These are phyloP conservation scores for Aspergillus mulundensis DNA, from an alignment of 495 filamentous ascomycete genomes.

Conservation along the genomic window DNA sequence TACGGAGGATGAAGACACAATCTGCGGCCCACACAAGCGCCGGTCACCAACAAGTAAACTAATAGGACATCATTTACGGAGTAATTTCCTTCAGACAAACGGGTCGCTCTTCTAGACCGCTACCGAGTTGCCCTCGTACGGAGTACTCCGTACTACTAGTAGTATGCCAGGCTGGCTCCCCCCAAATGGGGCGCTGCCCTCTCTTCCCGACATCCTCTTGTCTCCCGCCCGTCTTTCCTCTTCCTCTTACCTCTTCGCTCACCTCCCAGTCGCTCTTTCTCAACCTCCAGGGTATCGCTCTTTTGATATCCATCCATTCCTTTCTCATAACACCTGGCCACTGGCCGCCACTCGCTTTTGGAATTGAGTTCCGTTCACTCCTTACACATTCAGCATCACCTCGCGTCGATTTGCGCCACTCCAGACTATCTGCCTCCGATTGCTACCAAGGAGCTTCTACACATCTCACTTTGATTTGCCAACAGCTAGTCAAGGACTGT, in stretches of 20 bases:
- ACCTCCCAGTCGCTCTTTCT: conserved; percentile 15
- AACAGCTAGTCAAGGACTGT: conserved; percentile 2
- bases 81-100: conserved; percentile 9
- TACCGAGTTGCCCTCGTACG: background rate
- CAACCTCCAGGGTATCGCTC: background rate
- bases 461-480: conserved; percentile 7
- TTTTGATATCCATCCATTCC: conserved; percentile 17
- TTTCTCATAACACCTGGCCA: conserved; percentile 19
- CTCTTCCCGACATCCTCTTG: conserved; percentile 21
- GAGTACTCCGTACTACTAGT: background rate
- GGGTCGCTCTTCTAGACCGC: conserved; percentile 21
- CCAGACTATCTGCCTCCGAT: background rate
- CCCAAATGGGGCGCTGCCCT: conserved; percentile 1
- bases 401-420: conserved; percentile 7
- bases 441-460: background rate
- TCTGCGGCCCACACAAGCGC: background rate
- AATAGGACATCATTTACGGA: background rate
- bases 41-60: conserved; percentile 11
- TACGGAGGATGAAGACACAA: background rate
- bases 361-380: conserved; percentile 31
- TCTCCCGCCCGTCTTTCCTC: conserved; percentile 19
- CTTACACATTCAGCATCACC: conserved; percentile 14
- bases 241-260: conserved; percentile 9
- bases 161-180: conserved; percentile 2
- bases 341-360: conserved; percentile 31